Conservation (phyloP, 2,329 filamentous ascomycete species). For the Apiospora malaysiana region DNA sequence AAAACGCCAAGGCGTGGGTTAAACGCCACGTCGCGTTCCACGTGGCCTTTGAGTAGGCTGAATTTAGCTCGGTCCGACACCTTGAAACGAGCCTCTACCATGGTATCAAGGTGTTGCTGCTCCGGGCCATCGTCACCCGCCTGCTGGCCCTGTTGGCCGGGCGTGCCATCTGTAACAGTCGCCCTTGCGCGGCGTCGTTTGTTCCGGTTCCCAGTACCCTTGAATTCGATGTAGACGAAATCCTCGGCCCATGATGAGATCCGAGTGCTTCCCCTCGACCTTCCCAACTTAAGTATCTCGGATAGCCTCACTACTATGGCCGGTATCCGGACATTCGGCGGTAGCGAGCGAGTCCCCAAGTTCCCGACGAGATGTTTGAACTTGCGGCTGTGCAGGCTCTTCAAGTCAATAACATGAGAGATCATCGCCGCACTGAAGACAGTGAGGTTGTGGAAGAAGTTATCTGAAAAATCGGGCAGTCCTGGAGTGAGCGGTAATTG, state of each 20-base stretch:
- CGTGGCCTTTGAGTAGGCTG: constrained; percentile 56
- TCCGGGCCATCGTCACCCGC: constrained; percentile 17
- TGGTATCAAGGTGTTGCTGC: constrained; percentile 41
- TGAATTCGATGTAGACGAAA: constrained; percentile 63
- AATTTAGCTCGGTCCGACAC: constrained; percentile 62
- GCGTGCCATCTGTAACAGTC: not conserved
- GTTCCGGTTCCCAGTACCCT: constrained; percentile 45
- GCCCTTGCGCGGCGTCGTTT: not conserved
- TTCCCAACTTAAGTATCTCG: constrained; percentile 42
- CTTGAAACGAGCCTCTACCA: constrained; percentile 60
- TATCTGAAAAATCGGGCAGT: constrained; percentile 51
- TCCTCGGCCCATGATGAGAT: constrained; percentile 62
- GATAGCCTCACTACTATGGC: constrained; percentile 56
- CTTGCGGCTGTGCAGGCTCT: constrained; percentile 51
- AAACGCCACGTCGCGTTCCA: constrained; percentile 69
- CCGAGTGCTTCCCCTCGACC: constrained; percentile 29
- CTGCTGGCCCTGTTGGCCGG: not conserved
- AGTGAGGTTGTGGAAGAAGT: constrained; percentile 60
- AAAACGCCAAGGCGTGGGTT: constrained; percentile 65
- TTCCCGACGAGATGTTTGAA: constrained; percentile 47
- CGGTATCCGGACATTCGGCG: constrained; percentile 53
- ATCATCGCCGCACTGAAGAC: constrained; percentile 58
- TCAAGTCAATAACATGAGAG: constrained; percentile 54
- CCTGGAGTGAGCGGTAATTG: constrained; percentile 51
- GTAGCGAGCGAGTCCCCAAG: constrained; percentile 45